Evolutionary conservation across 257 asterid species (phyloP).

Genomic region (Rhazya stricta): DNA sequence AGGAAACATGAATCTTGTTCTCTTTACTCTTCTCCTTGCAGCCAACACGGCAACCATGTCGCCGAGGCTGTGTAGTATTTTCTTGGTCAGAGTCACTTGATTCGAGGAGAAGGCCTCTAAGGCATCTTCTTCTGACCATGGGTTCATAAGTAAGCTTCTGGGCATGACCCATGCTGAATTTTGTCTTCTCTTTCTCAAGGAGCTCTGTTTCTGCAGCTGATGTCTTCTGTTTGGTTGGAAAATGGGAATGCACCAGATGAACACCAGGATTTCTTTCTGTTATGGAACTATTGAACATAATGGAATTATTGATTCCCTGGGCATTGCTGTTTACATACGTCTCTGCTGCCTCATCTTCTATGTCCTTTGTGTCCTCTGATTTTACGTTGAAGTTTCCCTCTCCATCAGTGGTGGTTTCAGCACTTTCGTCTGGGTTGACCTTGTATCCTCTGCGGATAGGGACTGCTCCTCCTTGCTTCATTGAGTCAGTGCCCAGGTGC

Average conservation of each 20-base stretch:
- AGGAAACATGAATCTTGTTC: constrained; percentile 25
- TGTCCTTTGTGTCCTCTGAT: constrained; percentile 20
- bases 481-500: constrained; percentile 59
- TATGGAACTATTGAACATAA: constrained; percentile 53
- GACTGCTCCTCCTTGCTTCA: constrained; percentile 34
- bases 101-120: constrained; percentile 62
- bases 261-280: constrained; percentile 69
- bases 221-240: constrained; percentile 29
- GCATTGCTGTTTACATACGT: constrained; percentile 64
- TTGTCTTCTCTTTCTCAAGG: constrained; percentile 40
- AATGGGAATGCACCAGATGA: constrained; percentile 35
- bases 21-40: constrained; percentile 31
- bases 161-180: constrained; percentile 32
- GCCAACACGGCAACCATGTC: constrained; percentile 73
- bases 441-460: constrained; percentile 74
- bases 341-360: constrained; percentile 42
- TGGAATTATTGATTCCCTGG: constrained; percentile 78
- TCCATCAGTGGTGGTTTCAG: constrained; percentile 43
- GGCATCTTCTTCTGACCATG: constrained; percentile 67
- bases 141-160: constrained; percentile 56
- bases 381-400: constrained; percentile 35
- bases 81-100: constrained; percentile 68
- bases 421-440: constrained; percentile 38
- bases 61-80: constrained; percentile 49
- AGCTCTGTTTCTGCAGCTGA: constrained; percentile 15